Base-by-base conservation (phyloP, 1,284 basidiomycete species). In the Trichosporon sp. region DNA sequence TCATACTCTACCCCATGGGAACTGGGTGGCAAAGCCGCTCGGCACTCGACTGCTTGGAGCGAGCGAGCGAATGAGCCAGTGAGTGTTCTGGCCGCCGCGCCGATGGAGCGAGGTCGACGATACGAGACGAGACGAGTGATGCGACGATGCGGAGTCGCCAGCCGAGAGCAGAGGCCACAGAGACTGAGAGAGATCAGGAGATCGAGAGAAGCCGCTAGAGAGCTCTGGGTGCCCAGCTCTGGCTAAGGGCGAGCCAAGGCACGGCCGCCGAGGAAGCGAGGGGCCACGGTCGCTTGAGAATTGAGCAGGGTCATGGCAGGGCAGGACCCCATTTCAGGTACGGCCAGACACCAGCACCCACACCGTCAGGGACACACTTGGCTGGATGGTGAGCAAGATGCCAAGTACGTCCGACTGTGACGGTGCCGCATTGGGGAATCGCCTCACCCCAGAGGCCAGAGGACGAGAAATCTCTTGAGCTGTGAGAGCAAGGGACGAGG, bases 341-440 rank as follows among this genome's bases (percentile, higher is more conserved):
- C 49, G 49, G 8, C 13, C 49, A 54, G 49, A 27, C 49, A 54
- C 25, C 49, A 29, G 14, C 27, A 54, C 49, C 49, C 49, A 54
- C 49, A 54, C 49, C 25, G 49, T 54, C 49, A 54, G 49, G 49
- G 49, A 27, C 46, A n/a, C n/a, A n/a, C n/a, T n/a, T n/a, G n/a
- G n/a, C n/a, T n/a, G n/a, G n/a, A n/a, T 27, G 5, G 23, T 14
- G 46, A 52, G 46, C 14, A 54, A 29, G 49, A 29, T 54, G 31
- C 49, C 49, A 29, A 54, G 49, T 54, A 27, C 16, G 49, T 54
- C 49, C 49, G 49, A 31, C 49, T 31, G 49, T 54, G 49, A 54
- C 25, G 25, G 49, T 54, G 49, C 49, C 49, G 49, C 25, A 54
- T 54, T 54, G 25, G 49, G 49, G 49, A 54, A 54, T 54, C 40